Percentiles rank a stretch among this genome's conserved stretches.
phyloP scores from a whole-genome alignment of 2,329 filamentous ascomycete genomes.

The Pleomassaria siparia region DNA sequence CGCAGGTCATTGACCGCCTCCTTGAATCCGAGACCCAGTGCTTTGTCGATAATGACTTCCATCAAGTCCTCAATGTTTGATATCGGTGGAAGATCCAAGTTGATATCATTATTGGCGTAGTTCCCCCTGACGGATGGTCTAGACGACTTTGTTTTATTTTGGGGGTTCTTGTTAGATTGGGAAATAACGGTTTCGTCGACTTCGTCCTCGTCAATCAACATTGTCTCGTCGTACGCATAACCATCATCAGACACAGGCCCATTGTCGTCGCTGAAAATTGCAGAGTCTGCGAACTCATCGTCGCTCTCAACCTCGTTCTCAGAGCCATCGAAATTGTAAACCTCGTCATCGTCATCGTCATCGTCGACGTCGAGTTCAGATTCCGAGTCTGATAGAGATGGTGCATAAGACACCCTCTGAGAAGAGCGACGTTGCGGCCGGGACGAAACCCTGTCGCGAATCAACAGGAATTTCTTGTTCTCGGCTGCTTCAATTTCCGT shows the following conservation, averaged over 20 bases:
- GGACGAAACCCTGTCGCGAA: background rate
- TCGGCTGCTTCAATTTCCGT: background rate
- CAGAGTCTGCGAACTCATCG: background rate
- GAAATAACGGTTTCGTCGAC: background rate
- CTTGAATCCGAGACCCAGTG: slow-evolving; percentile 33
- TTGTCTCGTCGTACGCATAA: too few relatives aligned
- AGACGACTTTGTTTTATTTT: background rate
- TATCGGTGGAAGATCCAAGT: slow-evolving; percentile 49
- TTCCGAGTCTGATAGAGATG: background rate
- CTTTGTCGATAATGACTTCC: slow-evolving; percentile 48
- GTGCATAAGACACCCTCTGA: background rate
- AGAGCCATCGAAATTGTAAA: background rate
- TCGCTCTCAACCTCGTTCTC: background rate
- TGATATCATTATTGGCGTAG: slow-evolving; percentile 15
- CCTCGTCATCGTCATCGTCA: background rate
- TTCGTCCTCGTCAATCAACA: background rate
- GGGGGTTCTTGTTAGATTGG: background rate
- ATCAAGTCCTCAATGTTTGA: slow-evolving; percentile 54
- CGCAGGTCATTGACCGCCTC: slow-evolving; percentile 38
- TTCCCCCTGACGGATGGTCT: background rate
- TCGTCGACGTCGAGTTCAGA: too few relatives aligned
- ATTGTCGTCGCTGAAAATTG: background rate
- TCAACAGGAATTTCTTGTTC: background rate
- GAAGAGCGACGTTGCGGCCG: background rate
- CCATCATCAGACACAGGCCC: background rate